phyloP scores from a whole-genome alignment of 306 rosid genomes.

The Prunus mira region DNA sequence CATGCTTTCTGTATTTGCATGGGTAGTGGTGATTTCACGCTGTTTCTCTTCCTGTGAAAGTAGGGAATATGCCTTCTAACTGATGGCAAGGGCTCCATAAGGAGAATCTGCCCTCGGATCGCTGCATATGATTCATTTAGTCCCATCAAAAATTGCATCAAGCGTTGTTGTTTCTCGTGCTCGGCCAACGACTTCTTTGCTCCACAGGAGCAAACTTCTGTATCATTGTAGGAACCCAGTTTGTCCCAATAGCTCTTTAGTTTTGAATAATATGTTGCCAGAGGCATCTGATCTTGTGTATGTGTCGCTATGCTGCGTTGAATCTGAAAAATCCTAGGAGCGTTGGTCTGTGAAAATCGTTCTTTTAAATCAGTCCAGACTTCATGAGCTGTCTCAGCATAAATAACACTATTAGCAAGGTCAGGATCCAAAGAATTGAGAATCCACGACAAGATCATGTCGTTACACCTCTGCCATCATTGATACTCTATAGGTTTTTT shows the following conservation, averaged over 20 bases:
- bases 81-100: background rate
- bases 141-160: background rate
- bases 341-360: no score
- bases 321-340: no score
- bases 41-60: background rate
- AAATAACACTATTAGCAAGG: no score
- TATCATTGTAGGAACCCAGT: no score
- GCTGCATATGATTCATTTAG: background rate
- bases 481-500: no score
- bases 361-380: no score
- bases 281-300: background rate
- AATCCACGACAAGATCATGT: no score
- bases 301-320: no score
- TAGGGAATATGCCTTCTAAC: background rate
- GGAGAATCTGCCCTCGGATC: background rate
- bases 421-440: no score
- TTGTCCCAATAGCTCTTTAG: no score
- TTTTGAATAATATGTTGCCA: background rate
- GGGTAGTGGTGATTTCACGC: background rate
- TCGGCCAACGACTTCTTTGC: background rate
- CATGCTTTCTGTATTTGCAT: background rate
- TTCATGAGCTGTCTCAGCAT: no score
- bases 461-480: no score
- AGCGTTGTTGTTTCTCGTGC: background rate
- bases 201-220: background rate